Evolutionary conservation across 1,139 yeast species (phyloP).

Genomic region (Candida neerlandica): DNA sequence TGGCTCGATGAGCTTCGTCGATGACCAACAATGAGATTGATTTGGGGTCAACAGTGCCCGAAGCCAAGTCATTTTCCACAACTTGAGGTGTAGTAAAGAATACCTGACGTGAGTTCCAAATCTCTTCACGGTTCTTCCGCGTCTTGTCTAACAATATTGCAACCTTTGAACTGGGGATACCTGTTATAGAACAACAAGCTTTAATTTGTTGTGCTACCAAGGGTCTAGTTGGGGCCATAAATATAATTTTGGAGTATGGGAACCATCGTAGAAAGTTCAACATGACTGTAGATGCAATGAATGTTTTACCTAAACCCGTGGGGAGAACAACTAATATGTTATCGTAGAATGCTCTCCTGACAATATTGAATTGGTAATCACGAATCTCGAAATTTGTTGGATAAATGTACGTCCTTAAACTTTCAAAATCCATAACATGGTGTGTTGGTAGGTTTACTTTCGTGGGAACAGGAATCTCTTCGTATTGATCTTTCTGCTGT

Average conservation of each 20-base stretch:
- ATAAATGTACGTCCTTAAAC: conserved; percentile 60
- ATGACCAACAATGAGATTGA: conserved; percentile 74
- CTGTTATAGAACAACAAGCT: conserved; percentile 88
- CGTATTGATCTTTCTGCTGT: conserved; percentile 8
- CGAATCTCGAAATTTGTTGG: conserved; percentile 85
- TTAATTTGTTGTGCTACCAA: conserved; percentile 96
- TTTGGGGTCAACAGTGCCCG: conserved; percentile 77
- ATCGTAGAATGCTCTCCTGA: conserved; percentile 66
- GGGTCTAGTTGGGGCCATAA: conserved; percentile 97
- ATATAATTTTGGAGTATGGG: conserved; percentile 71
- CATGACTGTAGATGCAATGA: conserved; percentile 94
- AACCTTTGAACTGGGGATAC: conserved; percentile 72
- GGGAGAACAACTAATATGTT: conserved; percentile 90
- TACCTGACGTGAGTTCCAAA: conserved; percentile 77
- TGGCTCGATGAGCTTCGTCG: conserved; percentile 96
- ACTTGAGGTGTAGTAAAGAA: conserved; percentile 97
- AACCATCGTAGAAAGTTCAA: conserved; percentile 89
- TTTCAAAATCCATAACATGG: conserved; percentile 48
- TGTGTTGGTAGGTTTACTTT: conserved; percentile 39
- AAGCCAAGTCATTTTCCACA: conserved; percentile 81
- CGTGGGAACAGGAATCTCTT: conserved; percentile 11
- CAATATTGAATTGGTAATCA: conserved; percentile 86
- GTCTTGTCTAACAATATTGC: conserved; percentile 80
- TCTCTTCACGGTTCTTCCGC: conserved; percentile 62
- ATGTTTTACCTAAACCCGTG: conserved; percentile 96